A percentile compares a stretch with the other conserved stretches of the same genome.
These are phyloP conservation scores for Alternaria infectoria DNA, from an alignment of 2,329 filamentous ascomycete genomes.

Conservation along the genomic window DNA sequence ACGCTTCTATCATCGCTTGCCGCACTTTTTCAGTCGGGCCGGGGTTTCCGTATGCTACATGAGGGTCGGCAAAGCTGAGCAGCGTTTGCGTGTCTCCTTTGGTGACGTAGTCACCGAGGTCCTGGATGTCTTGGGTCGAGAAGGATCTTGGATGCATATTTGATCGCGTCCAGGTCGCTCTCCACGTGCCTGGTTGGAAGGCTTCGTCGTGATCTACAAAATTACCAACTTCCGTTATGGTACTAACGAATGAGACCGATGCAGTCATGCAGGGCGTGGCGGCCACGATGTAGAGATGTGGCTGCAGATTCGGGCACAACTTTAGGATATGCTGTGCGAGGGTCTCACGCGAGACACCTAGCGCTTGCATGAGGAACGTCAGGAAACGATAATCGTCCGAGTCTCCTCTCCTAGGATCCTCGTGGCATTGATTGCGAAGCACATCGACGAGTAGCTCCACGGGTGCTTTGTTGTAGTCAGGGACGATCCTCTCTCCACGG, in stretches of 20 bases:
- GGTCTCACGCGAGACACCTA: constrained; percentile 11
- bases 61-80: constrained; percentile 12
- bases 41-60: constrained; percentile 4
- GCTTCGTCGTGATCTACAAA: constrained; percentile 14
- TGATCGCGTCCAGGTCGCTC: constrained; percentile 4
- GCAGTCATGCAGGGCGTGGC: constrained; percentile 10
- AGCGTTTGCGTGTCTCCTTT: neutral
- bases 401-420: neutral
- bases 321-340: constrained; percentile 13
- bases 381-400: constrained; percentile 16
- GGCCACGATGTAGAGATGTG: constrained; percentile 13
- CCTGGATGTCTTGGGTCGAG: constrained; percentile 7
- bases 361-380: constrained; percentile 11
- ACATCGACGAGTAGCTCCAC: constrained; percentile 21
- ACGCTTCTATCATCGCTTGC: constrained; percentile 7
- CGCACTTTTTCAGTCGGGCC: constrained; percentile 12
- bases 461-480: constrained; percentile 15
- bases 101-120: neutral
- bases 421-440: constrained; percentile 16
- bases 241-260: constrained; percentile 11
- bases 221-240: constrained; percentile 8
- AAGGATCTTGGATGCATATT: constrained; percentile 15
- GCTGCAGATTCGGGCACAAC: constrained; percentile 2
- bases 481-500: constrained; percentile 10
- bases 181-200: constrained; percentile 7